These are phyloP conservation scores for Eutrema heterophyllum DNA, from an alignment of 345 rosid genomes.

Conservation along the genomic window DNA sequence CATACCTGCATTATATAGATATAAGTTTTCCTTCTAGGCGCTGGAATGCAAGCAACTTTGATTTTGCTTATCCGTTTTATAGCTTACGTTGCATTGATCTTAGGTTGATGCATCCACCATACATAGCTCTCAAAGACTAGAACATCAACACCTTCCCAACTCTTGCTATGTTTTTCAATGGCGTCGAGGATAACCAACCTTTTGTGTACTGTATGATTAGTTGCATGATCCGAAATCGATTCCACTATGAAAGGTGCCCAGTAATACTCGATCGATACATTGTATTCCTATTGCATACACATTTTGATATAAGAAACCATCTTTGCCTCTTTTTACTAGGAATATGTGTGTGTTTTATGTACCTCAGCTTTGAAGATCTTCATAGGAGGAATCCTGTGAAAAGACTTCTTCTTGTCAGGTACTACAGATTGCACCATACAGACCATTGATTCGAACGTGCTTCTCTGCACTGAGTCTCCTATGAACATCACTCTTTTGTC, in stretches of 20 bases:
- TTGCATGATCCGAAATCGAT: constrained; percentile 87
- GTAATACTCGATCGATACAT: constrained; percentile 73
- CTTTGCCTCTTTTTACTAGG: background rate
- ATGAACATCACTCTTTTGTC: constrained; percentile 78
- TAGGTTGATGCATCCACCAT: constrained; percentile 95
- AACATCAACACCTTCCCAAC: constrained; percentile 70
- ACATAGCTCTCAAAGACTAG: constrained; percentile 85
- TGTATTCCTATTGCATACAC: constrained; percentile 51
- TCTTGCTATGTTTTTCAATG: constrained; percentile 70
- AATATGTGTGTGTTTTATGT: background rate
- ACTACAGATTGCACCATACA: constrained; percentile 78
- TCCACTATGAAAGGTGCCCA: constrained; percentile 97
- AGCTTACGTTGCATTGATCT: constrained; percentile 79
- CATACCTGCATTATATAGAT: constrained; percentile 43
- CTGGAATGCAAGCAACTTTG: background rate
- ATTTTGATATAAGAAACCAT: background rate
- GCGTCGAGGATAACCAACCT: constrained; percentile 79
- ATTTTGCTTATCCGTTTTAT: background rate
- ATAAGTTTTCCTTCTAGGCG: background rate
- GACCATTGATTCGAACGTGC: constrained; percentile 86
- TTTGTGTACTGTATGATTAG: constrained; percentile 74
- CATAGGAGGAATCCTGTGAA: constrained; percentile 76
- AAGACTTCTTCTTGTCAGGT: constrained; percentile 62
- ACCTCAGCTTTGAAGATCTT: constrained; percentile 86
- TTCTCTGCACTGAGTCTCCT: constrained; percentile 92